Evolutionary conservation across 2,329 filamentous ascomycete genomes (phyloP).

Genomic region (Clonostachys chloroleuca): DNA sequence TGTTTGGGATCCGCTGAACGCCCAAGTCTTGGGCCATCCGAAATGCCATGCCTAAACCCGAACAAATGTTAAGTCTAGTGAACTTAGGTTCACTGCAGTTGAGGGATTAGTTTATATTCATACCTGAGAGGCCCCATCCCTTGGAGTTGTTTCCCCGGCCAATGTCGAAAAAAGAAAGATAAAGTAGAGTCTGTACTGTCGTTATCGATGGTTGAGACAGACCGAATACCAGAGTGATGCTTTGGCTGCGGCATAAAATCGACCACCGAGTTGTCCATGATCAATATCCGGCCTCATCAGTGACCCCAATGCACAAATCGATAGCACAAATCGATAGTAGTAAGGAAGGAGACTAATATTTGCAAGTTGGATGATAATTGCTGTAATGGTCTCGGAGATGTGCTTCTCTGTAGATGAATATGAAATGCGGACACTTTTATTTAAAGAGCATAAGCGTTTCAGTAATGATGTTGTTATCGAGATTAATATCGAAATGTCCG

Average conservation of each 20-base stretch:
- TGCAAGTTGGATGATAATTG: slow-evolving; percentile 5
- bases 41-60: slow-evolving; percentile 16
- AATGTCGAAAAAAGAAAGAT: slow-evolving; percentile 18
- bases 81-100: too few relatives aligned
- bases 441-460: slow-evolving; percentile 12
- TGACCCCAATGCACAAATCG: slow-evolving; percentile 10
- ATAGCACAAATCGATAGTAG: slow-evolving; percentile 15
- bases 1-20: slow-evolving; percentile 15
- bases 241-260: slow-evolving; percentile 14
- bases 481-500: slow-evolving; percentile 13
- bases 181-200: slow-evolving; percentile 15
- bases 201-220: slow-evolving; percentile 11
- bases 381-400: slow-evolving; percentile 17
- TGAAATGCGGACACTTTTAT: slow-evolving; percentile 22
- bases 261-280: slow-evolving; percentile 5
- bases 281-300: slow-evolving; percentile 4
- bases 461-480: slow-evolving; percentile 10
- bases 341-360: slow-evolving; percentile 17
- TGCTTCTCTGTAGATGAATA: slow-evolving; percentile 20
- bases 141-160: slow-evolving; percentile 17
- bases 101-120: not conserved
- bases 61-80: too few relatives aligned
- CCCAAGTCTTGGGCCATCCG: slow-evolving; percentile 20
- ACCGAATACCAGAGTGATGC: slow-evolving; percentile 14
- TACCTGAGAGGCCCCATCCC: slow-evolving; percentile 17